A percentile compares a stretch with the other conserved stretches of the same genome.
Evolutionary conservation across 78 protist genomes (phyloP).

Genomic region (Diacronema lutheri): DNA sequence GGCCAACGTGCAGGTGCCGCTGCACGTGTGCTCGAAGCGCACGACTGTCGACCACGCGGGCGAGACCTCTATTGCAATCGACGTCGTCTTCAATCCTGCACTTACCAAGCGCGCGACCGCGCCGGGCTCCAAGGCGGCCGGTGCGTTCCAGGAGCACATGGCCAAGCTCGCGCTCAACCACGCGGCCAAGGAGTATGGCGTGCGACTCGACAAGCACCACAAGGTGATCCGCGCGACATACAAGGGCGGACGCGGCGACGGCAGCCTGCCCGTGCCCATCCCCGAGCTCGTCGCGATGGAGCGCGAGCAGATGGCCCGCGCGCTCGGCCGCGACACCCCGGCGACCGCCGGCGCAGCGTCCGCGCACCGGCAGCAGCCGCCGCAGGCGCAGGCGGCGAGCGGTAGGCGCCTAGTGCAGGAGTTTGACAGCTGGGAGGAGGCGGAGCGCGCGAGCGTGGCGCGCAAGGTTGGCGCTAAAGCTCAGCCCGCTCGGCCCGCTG

Average conservation of each 20-base stretch:
- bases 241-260: neutral
- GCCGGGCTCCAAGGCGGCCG: no score
- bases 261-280: neutral
- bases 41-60: neutral
- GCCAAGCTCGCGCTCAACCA: neutral
- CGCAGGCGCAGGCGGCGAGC: no score
- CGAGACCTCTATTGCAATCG: neutral
- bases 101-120: neutral
- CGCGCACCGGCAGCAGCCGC: neutral
- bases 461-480: no score
- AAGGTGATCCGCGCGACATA: neutral
- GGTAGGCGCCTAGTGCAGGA: neutral
- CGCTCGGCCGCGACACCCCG: neutral
- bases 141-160: neutral
- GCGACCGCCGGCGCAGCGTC: neutral
- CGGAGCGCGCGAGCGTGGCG: neutral
- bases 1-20: neutral
- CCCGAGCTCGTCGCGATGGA: neutral
- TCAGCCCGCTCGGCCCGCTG: no score
- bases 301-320: neutral
- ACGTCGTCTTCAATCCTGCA: neutral
- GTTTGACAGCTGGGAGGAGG: neutral
- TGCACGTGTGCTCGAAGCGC: neutral
- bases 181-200: neutral
- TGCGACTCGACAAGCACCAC: neutral